phyloP scores from a whole-genome alignment of 352 stramenopile species.

The Bremia lactucae region DNA sequence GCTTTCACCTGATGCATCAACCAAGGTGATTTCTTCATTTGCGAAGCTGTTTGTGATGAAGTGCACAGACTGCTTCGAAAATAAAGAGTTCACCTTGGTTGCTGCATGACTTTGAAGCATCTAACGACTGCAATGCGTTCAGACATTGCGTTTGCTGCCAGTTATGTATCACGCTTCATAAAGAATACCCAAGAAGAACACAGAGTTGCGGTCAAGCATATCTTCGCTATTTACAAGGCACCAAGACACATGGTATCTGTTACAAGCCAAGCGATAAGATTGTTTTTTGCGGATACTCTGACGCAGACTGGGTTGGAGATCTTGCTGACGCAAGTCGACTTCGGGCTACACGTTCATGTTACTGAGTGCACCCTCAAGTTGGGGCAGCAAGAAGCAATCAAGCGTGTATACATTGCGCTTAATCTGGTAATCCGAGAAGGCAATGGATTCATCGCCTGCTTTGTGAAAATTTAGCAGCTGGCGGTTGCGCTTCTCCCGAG shows the following conservation, averaged over 20 bases:
- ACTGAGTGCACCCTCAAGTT: background rate
- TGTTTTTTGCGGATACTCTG: background rate
- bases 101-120: slow-evolving; percentile 11
- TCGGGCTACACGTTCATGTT: background rate
- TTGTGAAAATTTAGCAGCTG: slow-evolving; percentile 1
- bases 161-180: slow-evolving; percentile 13
- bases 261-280: background rate
- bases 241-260: slow-evolving; percentile 6
- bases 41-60: slow-evolving; percentile 6
- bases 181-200: slow-evolving; percentile 10
- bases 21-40: background rate
- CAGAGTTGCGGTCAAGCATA: slow-evolving; percentile 7
- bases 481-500: background rate
- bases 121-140: slow-evolving; percentile 8
- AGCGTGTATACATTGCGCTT: slow-evolving; percentile 6
- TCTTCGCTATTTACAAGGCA: slow-evolving; percentile 11
- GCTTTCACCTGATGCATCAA: background rate
- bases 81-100: too few relatives aligned
- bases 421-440: slow-evolving; percentile 3
- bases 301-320: background rate
- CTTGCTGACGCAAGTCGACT: background rate
- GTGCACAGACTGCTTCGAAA: too few relatives aligned
- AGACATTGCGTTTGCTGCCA: slow-evolving; percentile 5
- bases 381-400: background rate
- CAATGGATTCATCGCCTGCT: background rate